Conservation (phyloP, 2,329 filamentous ascomycete genomes). For the Metarhizium rileyi region DNA sequence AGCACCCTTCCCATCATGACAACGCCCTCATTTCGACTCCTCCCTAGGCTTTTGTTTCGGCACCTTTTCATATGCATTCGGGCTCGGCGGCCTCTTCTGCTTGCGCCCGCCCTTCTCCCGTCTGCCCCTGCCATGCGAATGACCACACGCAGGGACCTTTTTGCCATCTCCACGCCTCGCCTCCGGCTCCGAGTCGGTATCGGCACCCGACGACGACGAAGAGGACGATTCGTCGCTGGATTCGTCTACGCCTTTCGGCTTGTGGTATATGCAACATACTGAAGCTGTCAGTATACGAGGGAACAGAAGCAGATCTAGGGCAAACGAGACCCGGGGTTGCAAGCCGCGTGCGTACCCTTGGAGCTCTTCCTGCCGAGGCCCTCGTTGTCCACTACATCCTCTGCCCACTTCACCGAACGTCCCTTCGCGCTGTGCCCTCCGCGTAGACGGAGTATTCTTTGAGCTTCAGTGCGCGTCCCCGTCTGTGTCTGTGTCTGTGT, state of each 20-base stretch:
- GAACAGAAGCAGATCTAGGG: neutral
- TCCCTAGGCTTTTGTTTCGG: conserved; percentile 34
- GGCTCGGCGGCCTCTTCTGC: conserved; percentile 44
- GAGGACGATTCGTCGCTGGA: conserved; percentile 61
- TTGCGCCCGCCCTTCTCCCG: conserved; percentile 18
- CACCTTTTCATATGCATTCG: conserved; percentile 75
- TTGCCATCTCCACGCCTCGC: conserved; percentile 25
- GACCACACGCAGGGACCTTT: conserved; percentile 22
- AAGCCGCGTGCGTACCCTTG: conserved; percentile 59
- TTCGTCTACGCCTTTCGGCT: conserved; percentile 70
- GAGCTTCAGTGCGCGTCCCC: conserved; percentile 17
- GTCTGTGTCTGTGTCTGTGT: conserved; percentile 15
- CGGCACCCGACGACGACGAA: conserved; percentile 44
- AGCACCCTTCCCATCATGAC: neutral
- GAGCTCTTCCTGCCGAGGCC: conserved; percentile 87
- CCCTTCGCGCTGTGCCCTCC: conserved; percentile 35
- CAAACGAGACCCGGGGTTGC: too few species aligned
- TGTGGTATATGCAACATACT: conserved; percentile 99
- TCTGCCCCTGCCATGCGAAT: conserved; percentile 21
- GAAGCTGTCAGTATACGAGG: neutral
- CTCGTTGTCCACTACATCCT: conserved; percentile 91
- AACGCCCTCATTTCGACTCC: neutral
- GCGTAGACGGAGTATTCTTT: conserved; percentile 39
- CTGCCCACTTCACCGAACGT: conserved; percentile 79
- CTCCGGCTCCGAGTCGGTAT: conserved; percentile 36